Conservation (phyloP, 768 basidiomycete species). For the Mycena albidolilacea region DNA sequence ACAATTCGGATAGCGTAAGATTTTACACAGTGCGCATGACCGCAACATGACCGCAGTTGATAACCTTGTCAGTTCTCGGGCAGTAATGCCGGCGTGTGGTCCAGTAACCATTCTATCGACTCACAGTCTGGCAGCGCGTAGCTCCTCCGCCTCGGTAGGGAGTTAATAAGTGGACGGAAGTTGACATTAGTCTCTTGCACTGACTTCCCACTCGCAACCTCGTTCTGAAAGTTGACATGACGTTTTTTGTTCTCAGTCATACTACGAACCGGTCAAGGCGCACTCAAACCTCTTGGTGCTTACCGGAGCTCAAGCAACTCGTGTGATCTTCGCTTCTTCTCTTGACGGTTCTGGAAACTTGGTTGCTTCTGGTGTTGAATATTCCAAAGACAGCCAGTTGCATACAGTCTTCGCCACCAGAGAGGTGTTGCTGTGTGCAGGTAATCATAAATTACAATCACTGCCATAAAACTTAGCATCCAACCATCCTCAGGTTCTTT, state of each 20-base stretch:
- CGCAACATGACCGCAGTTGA: neutral
- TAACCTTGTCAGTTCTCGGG: conserved; percentile 29
- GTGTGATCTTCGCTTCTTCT: conserved; percentile 37
- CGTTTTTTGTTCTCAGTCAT: conserved; percentile 49
- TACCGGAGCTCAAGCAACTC: conserved; percentile 43
- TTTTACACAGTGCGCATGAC: too few relatives aligned
- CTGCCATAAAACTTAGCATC: neutral
- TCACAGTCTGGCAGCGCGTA: neutral
- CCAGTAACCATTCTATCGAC: conserved; percentile 17
- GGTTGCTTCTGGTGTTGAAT: conserved; percentile 44
- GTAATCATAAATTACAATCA: conserved; percentile 27
- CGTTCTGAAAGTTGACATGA: too few relatives aligned
- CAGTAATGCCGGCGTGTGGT: conserved; percentile 38
- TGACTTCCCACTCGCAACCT: too few relatives aligned
- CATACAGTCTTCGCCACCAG: conserved; percentile 45
- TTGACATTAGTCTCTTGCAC: too few relatives aligned
- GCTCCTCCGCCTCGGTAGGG: conserved; percentile 22
- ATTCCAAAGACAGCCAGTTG: conserved; percentile 33
- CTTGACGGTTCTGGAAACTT: conserved; percentile 8
- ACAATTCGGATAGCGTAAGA: conserved; percentile 15
- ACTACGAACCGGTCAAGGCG: conserved; percentile 67
- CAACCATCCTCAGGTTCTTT: conserved; percentile 40
- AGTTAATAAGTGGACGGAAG: too few relatives aligned
- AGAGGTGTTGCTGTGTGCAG: conserved; percentile 64
- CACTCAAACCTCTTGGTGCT: conserved; percentile 49